A percentile compares a stretch with the other conserved stretches of the same genome.
phyloP scores from a whole-genome alignment of 2,329 filamentous ascomycete genomes.

The Pseudonectria foliicola region DNA sequence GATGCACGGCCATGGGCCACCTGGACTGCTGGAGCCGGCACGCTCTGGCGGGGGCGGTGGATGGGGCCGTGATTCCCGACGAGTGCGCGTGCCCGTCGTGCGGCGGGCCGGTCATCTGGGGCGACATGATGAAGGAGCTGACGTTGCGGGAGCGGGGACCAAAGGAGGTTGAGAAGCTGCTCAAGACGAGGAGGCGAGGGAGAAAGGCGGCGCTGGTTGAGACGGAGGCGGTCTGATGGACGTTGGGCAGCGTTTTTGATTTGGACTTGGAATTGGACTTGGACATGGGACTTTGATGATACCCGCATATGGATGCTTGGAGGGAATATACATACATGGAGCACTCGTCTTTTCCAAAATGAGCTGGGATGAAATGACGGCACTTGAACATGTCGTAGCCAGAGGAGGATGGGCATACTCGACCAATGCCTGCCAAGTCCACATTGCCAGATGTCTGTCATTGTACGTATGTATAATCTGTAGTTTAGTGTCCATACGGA shows the following conservation, averaged over 20 bases:
- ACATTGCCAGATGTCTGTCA: too few species aligned
- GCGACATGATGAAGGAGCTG: slow-evolving; percentile 73
- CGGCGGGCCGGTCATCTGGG: slow-evolving; percentile 57
- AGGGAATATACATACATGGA: too few species aligned
- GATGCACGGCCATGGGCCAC: slow-evolving; percentile 52
- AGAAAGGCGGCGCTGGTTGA: slow-evolving; percentile 18
- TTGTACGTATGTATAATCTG: too few species aligned
- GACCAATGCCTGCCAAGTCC: too few species aligned
- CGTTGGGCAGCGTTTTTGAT: slow-evolving; percentile 1
- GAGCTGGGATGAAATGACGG: too few species aligned
- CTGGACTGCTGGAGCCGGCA: slow-evolving; percentile 52
- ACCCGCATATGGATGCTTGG: too few species aligned
- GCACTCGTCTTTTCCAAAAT: too few species aligned
- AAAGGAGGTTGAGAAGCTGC: slow-evolving; percentile 62
- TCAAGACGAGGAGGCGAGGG: slow-evolving; percentile 42
- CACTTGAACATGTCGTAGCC: too few species aligned
- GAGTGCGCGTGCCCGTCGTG: slow-evolving; percentile 68
- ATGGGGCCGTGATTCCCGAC: slow-evolving; percentile 54
- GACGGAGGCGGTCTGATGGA: slow-evolving; percentile 4
- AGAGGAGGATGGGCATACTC: too few species aligned
- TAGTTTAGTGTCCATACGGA: too few species aligned
- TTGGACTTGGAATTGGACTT: slow-evolving; percentile 7
- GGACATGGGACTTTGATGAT: too few species aligned
- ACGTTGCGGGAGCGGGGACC: slow-evolving; percentile 64
- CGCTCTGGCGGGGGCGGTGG: slow-evolving; percentile 33